phyloP scores from a whole-genome alignment of 2,329 filamentous ascomycete species.

The Didymella pinodella region DNA sequence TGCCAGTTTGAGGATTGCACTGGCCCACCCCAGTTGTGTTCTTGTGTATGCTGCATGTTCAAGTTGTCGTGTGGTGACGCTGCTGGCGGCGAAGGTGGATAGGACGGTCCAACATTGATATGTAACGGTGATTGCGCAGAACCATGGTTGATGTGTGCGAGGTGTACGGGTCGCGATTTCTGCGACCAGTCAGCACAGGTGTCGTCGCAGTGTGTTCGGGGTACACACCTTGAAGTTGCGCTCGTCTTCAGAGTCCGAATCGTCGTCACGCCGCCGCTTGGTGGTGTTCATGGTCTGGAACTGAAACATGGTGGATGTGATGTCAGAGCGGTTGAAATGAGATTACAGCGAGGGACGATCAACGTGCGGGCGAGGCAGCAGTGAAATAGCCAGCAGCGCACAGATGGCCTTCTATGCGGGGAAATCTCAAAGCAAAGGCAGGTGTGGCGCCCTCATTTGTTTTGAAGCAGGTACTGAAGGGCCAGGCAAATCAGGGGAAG shows the following conservation, averaged over 20 bases:
- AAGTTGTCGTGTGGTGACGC: slow-evolving; percentile 36
- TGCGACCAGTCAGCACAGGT: slow-evolving; percentile 24
- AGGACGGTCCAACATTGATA: slow-evolving; percentile 34
- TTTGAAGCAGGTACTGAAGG: slow-evolving; percentile 41
- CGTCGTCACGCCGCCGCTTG: slow-evolving; percentile 47
- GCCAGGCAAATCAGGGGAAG: slow-evolving; percentile 43
- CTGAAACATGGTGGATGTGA: slow-evolving; percentile 39
- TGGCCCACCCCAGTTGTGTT: slow-evolving; percentile 22
- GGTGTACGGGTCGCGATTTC: slow-evolving; percentile 42
- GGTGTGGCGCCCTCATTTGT: slow-evolving; percentile 37
- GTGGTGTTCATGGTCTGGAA: slow-evolving; percentile 37
- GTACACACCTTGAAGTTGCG: slow-evolving; percentile 41
- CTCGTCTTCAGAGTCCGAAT: slow-evolving; percentile 45
- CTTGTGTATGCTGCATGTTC: slow-evolving; percentile 17
- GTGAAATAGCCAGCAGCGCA: slow-evolving; percentile 19
- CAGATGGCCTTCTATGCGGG: slow-evolving; percentile 24
- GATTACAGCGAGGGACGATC: slow-evolving; percentile 29
- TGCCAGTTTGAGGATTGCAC: slow-evolving; percentile 34
- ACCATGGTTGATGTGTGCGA: slow-evolving; percentile 30
- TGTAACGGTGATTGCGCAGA: slow-evolving; percentile 29
- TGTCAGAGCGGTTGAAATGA: slow-evolving; percentile 14
- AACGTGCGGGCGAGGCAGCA: slow-evolving; percentile 32
- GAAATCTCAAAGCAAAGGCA: slow-evolving; percentile 25
- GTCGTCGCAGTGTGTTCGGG: not conserved
- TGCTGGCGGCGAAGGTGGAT: slow-evolving; percentile 41